Percentiles rank a stretch among this genome's conserved stretches.
phyloP scores from a whole-genome alignment of 73 alveolate genomes.

The Paraurostyla sp. region DNA sequence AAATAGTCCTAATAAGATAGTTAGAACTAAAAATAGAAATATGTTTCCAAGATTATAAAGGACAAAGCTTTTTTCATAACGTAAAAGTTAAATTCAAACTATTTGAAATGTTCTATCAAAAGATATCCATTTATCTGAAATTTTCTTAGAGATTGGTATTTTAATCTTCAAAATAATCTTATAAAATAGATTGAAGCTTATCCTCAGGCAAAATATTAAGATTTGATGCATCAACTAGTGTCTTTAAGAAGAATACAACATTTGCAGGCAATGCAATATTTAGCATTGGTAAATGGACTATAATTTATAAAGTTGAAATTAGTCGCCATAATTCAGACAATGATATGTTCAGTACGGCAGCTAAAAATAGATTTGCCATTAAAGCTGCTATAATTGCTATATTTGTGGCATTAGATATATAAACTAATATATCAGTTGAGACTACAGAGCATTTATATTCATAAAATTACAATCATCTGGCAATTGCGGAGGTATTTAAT shows the following conservation, averaged over 20 bases:
- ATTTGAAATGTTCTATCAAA: too few species aligned
- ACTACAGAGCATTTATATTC: neutral
- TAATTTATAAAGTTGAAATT: neutral
- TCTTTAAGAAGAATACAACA: neutral
- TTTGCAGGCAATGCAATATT: constrained; percentile 14
- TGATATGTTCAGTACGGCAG: neutral
- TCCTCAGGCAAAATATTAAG: constrained; percentile 19
- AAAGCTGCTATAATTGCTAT: constrained; percentile 14
- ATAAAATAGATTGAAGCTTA: neutral
- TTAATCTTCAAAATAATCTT: neutral
- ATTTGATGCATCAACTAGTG: neutral
- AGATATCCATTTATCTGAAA: neutral
- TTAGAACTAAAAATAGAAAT: too few species aligned
- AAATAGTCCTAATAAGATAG: too few species aligned
- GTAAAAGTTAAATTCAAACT: too few species aligned
- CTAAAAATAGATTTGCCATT: neutral
- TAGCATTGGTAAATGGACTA: constrained; percentile 17
- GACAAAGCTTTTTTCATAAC: too few species aligned
- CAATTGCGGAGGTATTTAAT: neutral
- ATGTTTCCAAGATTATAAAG: too few species aligned
- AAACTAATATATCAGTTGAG: neutral
- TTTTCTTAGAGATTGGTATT: neutral
- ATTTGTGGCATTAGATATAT: neutral
- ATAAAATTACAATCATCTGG: neutral
- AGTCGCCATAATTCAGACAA: constrained; percentile 4